These are phyloP conservation scores for Jamesozyma hellenica DNA, from an alignment of 805 yeast species.

Conservation along the genomic window DNA sequence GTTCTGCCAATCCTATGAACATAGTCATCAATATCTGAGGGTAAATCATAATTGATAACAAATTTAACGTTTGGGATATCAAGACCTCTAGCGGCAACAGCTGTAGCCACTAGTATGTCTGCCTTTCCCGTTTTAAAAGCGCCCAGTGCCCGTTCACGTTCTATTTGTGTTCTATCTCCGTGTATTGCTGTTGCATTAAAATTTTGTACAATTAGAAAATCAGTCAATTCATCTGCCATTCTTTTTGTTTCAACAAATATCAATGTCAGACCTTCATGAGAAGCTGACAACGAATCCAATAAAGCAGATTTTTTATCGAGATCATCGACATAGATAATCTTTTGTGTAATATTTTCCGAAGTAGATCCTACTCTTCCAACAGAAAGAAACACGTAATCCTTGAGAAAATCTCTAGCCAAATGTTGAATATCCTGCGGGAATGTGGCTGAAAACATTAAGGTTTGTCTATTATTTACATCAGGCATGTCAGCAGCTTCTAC, in stretches of 20 bases:
- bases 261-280: conserved; percentile 74
- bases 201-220: conserved; percentile 72
- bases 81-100: conserved; percentile 98
- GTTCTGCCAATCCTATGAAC: conserved; percentile 99
- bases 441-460: conserved; percentile 96
- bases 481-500: conserved; percentile 98
- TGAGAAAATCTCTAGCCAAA: conserved; percentile 91
- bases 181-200: conserved; percentile 97
- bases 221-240: conserved; percentile 92
- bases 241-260: conserved; percentile 96
- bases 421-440: conserved; percentile 95
- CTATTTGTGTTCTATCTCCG: conserved; percentile 95
- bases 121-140: conserved; percentile 85
- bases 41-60: conserved; percentile 93
- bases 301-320: conserved; percentile 82
- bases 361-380: conserved; percentile 99
- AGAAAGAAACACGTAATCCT: conserved; percentile 87
- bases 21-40: conserved; percentile 93
- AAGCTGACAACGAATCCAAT: conserved; percentile 72
- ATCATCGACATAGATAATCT: conserved; percentile 80
- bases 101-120: conserved; percentile 93
- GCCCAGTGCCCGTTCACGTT: conserved; percentile 92
- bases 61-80: conserved; percentile 98
- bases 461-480: conserved; percentile 75
- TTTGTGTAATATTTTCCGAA: conserved; percentile 94